A percentile compares a stretch with the other conserved stretches of the same genome.
These are phyloP conservation scores for Xylaria intraflava DNA, from an alignment of 495 filamentous ascomycete species.

Conservation along the genomic window DNA sequence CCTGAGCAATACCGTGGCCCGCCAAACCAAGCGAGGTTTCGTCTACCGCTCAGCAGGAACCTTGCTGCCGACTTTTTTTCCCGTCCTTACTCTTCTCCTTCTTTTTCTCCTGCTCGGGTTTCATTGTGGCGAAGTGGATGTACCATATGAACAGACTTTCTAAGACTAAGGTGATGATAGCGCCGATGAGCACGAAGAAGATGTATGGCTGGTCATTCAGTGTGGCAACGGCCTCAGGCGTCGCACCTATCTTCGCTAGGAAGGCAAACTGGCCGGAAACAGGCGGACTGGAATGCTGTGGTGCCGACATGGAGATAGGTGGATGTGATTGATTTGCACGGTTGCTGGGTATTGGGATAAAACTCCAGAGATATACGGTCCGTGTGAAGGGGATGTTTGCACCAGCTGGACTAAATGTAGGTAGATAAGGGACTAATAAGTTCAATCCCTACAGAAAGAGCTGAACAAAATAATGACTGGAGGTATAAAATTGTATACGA, in stretches of 20 bases:
- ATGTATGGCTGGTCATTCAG: conserved; percentile 48
- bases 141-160: conserved; percentile 40
- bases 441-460: too few relatives aligned
- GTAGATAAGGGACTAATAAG: too few relatives aligned
- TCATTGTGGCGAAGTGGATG: conserved; percentile 46
- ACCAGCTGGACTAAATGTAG: too few relatives aligned
- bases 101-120: conserved; percentile 45
- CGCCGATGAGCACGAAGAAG: conserved; percentile 44
- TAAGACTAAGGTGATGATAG: conserved; percentile 37
- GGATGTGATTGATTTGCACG: too few relatives aligned
- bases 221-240: conserved; percentile 42
- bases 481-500: conserved; percentile 2
- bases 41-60: conserved; percentile 23
- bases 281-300: background rate
- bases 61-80: conserved; percentile 24
- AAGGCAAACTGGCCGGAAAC: conserved; percentile 43
- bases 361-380: too few relatives aligned
- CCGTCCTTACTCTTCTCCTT: conserved; percentile 31
- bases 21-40: too few relatives aligned
- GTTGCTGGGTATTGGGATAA: too few relatives aligned
- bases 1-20: too few relatives aligned
- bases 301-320: conserved; percentile 1
- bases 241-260: conserved; percentile 42
- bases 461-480: background rate
- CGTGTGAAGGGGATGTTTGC: too few relatives aligned